These are phyloP conservation scores for Trichosporon sp. DNA, from an alignment of 1,284 basidiomycete species.

Conservation along the genomic window DNA sequence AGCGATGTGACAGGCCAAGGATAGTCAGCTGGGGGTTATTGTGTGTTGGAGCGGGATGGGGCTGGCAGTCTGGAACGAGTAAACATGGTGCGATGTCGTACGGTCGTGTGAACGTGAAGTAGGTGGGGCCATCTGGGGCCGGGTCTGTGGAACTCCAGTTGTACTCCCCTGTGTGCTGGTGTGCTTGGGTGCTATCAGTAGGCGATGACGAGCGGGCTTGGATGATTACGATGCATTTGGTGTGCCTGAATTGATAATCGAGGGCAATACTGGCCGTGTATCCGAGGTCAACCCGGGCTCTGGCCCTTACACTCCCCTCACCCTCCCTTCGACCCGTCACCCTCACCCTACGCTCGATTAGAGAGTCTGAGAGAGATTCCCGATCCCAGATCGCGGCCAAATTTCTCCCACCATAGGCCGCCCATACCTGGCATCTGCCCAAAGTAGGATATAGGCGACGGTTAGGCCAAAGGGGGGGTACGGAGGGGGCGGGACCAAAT, in stretches of 20 bases:
- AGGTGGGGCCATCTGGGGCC: slow-evolving; percentile 7
- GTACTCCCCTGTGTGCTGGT: too few relatives aligned
- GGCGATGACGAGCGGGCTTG: neutral
- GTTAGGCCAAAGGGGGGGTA: neutral
- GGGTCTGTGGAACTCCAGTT: too few relatives aligned
- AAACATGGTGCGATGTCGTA: neutral
- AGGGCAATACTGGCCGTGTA: neutral
- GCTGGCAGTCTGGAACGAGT: neutral
- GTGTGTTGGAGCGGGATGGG: neutral
- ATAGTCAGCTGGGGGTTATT: neutral
- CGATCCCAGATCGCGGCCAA: neutral
- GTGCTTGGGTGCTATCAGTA: neutral
- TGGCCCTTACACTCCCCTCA: neutral
- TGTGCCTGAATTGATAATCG: slow-evolving; percentile 14
- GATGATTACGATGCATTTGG: neutral
- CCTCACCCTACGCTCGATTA: neutral
- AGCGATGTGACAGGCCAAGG: too few relatives aligned
- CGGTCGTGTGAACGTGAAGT: neutral
- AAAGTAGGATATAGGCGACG: too few relatives aligned
- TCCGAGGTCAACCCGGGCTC: neutral
- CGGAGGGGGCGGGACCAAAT: neutral
- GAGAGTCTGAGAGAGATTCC: neutral
- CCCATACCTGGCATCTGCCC: too few relatives aligned
- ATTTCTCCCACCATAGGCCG: neutral
- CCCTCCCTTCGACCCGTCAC: too few relatives aligned